A percentile compares a stretch with the other conserved stretches of the same genome.
Evolutionary conservation across 768 basidiomycete genomes (phyloP).

Genomic region (Sarcomyxa edulis): DNA sequence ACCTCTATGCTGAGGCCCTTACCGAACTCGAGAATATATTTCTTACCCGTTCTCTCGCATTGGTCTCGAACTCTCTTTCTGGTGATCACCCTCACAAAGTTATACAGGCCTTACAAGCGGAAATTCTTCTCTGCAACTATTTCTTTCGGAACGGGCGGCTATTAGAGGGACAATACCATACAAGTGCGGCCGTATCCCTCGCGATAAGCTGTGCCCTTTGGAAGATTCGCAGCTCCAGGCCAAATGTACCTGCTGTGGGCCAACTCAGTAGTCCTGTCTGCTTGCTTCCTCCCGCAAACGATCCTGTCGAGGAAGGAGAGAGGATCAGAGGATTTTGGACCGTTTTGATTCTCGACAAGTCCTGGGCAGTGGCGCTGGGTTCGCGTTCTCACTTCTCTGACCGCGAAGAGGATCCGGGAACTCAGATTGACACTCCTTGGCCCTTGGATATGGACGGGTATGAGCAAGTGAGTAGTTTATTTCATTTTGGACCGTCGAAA

Average conservation of each 20-base stretch:
- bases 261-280: too few relatives aligned
- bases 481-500: slow-evolving; percentile 4
- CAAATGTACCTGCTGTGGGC: too few relatives aligned
- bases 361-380: slow-evolving; percentile 48
- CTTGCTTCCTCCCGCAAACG: slow-evolving; percentile 31
- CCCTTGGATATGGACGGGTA: slow-evolving; percentile 37
- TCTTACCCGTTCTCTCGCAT: slow-evolving; percentile 42
- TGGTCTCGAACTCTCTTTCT: slow-evolving; percentile 40
- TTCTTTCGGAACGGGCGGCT: slow-evolving; percentile 55
- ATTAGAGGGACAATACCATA: slow-evolving; percentile 56
- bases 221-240: slow-evolving; percentile 33
- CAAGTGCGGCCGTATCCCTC: slow-evolving; percentile 47
- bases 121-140: slow-evolving; percentile 62
- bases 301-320: slow-evolving; percentile 57
- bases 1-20: slow-evolving; percentile 36
- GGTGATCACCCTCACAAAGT: slow-evolving; percentile 44
- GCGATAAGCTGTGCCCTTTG: slow-evolving; percentile 44
- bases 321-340: slow-evolving; percentile 66
- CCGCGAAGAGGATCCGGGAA: slow-evolving; percentile 43
- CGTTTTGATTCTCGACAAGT: slow-evolving; percentile 53
- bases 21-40: slow-evolving; percentile 40
- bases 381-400: slow-evolving; percentile 49
- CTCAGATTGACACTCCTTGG: slow-evolving; percentile 51
- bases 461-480: slow-evolving; percentile 25
- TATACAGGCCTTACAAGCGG: slow-evolving; percentile 53